Base-by-base conservation (phyloP, 345 rosid genomes). In the Litchi chinensis region DNA sequence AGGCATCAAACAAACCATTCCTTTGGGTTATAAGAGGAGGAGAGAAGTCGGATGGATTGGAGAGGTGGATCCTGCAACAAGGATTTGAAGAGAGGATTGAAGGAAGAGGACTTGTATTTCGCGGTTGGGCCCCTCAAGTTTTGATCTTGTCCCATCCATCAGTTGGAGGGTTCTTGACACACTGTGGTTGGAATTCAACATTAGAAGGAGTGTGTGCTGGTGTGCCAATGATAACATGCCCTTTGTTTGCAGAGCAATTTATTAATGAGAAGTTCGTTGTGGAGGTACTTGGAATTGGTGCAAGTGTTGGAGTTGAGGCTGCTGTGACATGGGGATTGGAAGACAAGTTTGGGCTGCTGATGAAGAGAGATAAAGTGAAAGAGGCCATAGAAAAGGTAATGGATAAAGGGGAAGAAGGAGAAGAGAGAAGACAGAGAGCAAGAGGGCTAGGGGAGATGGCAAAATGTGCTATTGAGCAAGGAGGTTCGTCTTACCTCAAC, bases 121-220 rank as follows among this genome's bases (percentile, higher is more conserved):
- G 83, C 5, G 90, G 87, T 2, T 89, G 90, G 91, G 83, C 89
- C 15, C 87, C 90, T 0, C 91, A 89, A 71, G 84, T 89, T 3
- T 15, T 86, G 1, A 87, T 89, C 1, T 13, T 89, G 32, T 87
- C 90, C 2, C 87, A 85, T 69, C 78, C 77, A 6, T 60, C 91
- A 39, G 39, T 87, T 5, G 90, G 88, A 26, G 87, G 87, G 0
- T 86, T 88, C 64, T 48, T 88, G 52, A 88, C 89, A 0, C 89
- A 86, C 32, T 88, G 91, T 21, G 89, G 89, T 0, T 88, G 89
- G 91, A 88, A 88, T 63, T 88, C 91, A 3, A 86, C 91, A 0
- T 57, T 85, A 0, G 91, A 89, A 79, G 87, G 87, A 0, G n/a
- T 87, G 0, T 77, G 75, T 28, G 79, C 78, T 0, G 86, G 87